phyloP scores from a whole-genome alignment of 2,329 filamentous ascomycete genomes.

The Lachnellula occidentalis region DNA sequence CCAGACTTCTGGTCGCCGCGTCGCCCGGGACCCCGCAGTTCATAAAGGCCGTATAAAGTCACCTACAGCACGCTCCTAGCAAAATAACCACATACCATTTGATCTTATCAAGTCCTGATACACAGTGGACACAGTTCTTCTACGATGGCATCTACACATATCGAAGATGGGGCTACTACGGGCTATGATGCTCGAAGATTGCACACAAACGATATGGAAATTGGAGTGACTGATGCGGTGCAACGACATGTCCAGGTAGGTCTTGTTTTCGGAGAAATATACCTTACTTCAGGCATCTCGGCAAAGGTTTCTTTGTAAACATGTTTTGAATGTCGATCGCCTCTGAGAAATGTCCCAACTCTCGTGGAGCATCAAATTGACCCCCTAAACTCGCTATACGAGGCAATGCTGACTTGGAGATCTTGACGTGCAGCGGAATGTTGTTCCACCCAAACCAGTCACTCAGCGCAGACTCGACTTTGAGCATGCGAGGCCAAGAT shows the following conservation, averaged over 20 bases:
- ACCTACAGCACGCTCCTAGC: too few species aligned
- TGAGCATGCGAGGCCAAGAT: slow-evolving; percentile 46
- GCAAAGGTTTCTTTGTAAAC: too few species aligned
- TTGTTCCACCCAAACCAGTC: slow-evolving; percentile 44
- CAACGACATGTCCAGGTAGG: slow-evolving; percentile 44
- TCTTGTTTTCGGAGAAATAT: background rate
- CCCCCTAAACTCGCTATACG: background rate
- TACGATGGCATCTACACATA: slow-evolving; percentile 5
- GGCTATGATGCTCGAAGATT: slow-evolving; percentile 21
- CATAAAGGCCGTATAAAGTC: too few species aligned
- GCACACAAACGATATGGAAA: slow-evolving; percentile 36
- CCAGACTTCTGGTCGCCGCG: too few species aligned
- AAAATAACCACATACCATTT: background rate
- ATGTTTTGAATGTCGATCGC: too few species aligned
- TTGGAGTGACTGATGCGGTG: slow-evolving; percentile 49
- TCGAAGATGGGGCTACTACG: slow-evolving; percentile 14
- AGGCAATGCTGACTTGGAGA: background rate
- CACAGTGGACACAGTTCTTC: background rate
- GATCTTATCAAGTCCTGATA: background rate
- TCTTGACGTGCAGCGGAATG: slow-evolving; percentile 16
- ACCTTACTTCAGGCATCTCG: background rate
- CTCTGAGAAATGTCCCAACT: too few species aligned
- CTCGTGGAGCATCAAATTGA: too few species aligned
- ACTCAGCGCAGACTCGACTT: slow-evolving; percentile 50
- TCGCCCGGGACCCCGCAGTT: too few species aligned